Evolutionary conservation across 2,329 filamentous ascomycete genomes (phyloP), one percentile per base, ranked within the genome.

Genomic region (Aspergillus fumigatus): DNA sequence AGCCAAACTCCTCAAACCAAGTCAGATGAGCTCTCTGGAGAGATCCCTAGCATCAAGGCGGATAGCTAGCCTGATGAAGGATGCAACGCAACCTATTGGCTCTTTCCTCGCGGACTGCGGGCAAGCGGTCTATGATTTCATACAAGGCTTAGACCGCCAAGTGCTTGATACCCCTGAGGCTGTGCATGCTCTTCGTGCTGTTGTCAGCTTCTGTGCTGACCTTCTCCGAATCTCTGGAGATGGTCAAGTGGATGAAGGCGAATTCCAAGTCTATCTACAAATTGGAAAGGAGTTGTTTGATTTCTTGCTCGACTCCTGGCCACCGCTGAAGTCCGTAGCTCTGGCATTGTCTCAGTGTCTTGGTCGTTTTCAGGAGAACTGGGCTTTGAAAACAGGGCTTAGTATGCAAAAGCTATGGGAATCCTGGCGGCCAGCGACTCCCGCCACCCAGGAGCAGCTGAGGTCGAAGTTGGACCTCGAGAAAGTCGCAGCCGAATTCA

Each of bases 341-440:
- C 51, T 53, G 29, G 54, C 59, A 6, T 66, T 70, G 43, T 75
- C 61, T 48, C 63, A 57, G 51, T 62, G 65, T 48, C 73, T 82
- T 47, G 75, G 75, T 41, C 80, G 80, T 51, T 93, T 96, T 67
- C 80, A 83, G 25, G 81, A 84, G 17, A 86, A 84, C 1, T 92
- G 92, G 75, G 85, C 85, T 54, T 76, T 95, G 14, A 85, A 80
- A 0, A 92, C 88, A 2, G 92, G 91, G 0, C 77, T 92, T 11
- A 87, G 85, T 62, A 94, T 95, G 89, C 89, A 94, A 67, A 71
- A 77, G 8, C 79, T 96, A 4, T 96, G 92, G 93, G 82, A 84
- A 45, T 67, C 78, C 1, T 83, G 95, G 66, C 84, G 88, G 53
- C 90, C 92, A 32, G 67, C 67, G 10, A 82, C 80, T 3, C 76